These are phyloP conservation scores for Rubia yunnanensis DNA, from an alignment of 257 asterid genomes.

Conservation along the genomic window DNA sequence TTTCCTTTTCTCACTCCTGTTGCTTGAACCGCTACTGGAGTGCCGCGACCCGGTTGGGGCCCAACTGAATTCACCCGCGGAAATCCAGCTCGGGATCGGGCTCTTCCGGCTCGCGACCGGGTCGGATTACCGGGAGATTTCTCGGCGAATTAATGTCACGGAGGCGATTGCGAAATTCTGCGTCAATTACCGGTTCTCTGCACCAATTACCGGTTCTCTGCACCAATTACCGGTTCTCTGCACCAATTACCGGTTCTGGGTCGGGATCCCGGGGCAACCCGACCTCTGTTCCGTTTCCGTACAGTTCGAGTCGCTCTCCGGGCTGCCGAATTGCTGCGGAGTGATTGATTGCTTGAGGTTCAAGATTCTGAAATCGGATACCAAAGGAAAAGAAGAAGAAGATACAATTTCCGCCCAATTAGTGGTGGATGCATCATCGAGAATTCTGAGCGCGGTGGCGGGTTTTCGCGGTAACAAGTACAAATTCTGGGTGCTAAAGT, in stretches of 20 bases:
- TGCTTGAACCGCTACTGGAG: constrained; percentile 76
- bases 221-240: constrained; percentile 85
- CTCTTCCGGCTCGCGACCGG: constrained; percentile 71
- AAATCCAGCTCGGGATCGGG: constrained; percentile 69
- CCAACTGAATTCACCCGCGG: constrained; percentile 49
- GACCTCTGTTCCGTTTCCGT: constrained; percentile 50
- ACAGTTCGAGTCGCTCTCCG: constrained; percentile 49
- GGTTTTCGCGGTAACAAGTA: constrained; percentile 52
- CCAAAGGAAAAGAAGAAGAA: background rate
- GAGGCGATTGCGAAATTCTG: constrained; percentile 47
- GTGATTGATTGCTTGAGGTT: constrained; percentile 47
- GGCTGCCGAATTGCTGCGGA: constrained; percentile 84
- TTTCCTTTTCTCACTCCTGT: no score
- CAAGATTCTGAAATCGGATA: constrained; percentile 11
- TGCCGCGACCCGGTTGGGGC: constrained; percentile 77
- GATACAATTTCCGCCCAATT: constrained; percentile 58
- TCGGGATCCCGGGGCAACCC: constrained; percentile 46
- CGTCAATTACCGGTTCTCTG: no score
- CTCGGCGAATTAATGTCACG: constrained; percentile 43
- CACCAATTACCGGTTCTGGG: constrained; percentile 87
- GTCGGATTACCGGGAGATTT: constrained; percentile 44
- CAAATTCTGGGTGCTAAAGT: constrained; percentile 32
- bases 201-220: no score
- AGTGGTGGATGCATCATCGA: constrained; percentile 63
- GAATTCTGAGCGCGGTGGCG: constrained; percentile 57